phyloP scores from a whole-genome alignment of 1,139 yeast genomes.

The Spathaspora sp. region DNA sequence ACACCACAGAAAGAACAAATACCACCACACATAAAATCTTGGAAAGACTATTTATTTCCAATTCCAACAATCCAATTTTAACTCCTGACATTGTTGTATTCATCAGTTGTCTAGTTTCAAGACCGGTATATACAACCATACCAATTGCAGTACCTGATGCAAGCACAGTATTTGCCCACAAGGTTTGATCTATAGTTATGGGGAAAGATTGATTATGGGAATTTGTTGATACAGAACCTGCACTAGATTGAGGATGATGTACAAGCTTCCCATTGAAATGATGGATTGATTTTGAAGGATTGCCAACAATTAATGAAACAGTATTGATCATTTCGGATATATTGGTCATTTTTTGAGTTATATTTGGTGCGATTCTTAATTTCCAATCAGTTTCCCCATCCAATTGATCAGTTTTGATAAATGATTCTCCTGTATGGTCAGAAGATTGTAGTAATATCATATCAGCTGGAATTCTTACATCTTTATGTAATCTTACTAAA shows the following conservation, averaged over 20 bases:
- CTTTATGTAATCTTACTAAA: conserved; percentile 76
- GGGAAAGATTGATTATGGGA: conserved; percentile 54
- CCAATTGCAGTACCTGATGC: conserved; percentile 94
- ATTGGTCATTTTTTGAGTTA: conserved; percentile 61
- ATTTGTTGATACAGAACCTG: conserved; percentile 18
- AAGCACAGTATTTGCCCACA: conserved; percentile 97
- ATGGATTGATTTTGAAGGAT: conserved; percentile 85
- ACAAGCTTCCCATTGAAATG: conserved; percentile 72
- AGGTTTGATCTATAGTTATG: conserved; percentile 81
- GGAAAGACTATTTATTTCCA: conserved; percentile 86
- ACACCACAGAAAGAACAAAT: conserved; percentile 67
- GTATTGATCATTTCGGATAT: conserved; percentile 32
- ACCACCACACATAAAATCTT: conserved; percentile 89
- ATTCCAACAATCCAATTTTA: conserved; percentile 83
- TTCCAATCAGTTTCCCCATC: conserved; percentile 99
- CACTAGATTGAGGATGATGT: conserved; percentile 31
- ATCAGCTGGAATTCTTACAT: conserved; percentile 90
- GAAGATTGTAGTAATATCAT: conserved; percentile 81
- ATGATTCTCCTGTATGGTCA: conserved; percentile 82
- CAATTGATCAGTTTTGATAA: conserved; percentile 93
- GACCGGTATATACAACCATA: conserved; percentile 85
- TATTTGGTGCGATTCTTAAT: conserved; percentile 69
- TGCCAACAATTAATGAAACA: conserved; percentile 62
- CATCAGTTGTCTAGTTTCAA: conserved; percentile 91
- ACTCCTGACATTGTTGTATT: conserved; percentile 90